phyloP scores from a whole-genome alignment of 257 asterid genomes.

The Solanum tacnaense region DNA sequence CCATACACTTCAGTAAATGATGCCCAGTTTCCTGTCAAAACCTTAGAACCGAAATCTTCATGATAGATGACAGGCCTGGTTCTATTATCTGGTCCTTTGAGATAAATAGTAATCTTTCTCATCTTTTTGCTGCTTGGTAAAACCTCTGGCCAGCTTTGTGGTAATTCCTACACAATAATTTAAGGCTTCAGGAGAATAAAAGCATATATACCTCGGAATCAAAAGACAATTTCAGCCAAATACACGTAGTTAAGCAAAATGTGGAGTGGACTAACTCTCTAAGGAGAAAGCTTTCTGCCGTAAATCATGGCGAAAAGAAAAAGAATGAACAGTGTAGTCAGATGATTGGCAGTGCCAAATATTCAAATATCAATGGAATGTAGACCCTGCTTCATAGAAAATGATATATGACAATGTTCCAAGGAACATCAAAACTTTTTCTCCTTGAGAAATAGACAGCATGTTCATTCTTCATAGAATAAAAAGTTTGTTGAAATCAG shows the following conservation, averaged over 20 bases:
- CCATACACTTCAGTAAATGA: not conserved
- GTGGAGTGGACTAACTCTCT: not conserved
- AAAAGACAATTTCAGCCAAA: not conserved
- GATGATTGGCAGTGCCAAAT: not conserved
- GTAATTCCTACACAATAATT: conserved; percentile 8
- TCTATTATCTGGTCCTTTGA: conserved; percentile 2
- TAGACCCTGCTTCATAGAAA: not conserved
- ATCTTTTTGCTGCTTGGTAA: not conserved
- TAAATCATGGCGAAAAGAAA: not conserved
- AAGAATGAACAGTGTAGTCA: not conserved
- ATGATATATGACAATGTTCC: not conserved
- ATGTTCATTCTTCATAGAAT: not conserved
- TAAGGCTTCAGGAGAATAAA: not conserved
- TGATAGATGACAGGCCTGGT: conserved; percentile 3
- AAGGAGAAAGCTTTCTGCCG: not conserved
- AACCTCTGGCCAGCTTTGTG: not conserved
- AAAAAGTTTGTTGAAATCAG: not conserved
- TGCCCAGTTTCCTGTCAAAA: conserved; percentile 3
- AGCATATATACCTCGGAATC: not conserved
- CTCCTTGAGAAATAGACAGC: not conserved
- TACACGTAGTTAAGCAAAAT: not conserved
- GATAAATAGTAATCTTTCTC: not conserved
- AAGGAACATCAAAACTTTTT: not conserved
- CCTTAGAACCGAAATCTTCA: not conserved
- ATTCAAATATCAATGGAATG: not conserved